Evolutionary conservation across 257 asterid species (phyloP).

Genomic region (Sherardia arvensis): DNA sequence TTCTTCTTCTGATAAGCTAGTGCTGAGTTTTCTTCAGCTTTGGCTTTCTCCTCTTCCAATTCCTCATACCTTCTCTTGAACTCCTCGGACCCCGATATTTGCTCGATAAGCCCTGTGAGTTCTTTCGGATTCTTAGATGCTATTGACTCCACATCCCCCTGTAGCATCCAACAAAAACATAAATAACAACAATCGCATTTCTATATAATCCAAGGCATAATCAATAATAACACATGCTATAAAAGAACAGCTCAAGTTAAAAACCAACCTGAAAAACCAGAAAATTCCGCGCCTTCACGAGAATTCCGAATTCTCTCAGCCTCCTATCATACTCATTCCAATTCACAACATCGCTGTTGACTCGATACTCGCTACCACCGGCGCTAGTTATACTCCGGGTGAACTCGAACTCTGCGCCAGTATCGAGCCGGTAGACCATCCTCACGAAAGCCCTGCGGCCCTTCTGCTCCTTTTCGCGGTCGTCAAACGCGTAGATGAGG

Average conservation of each 20-base stretch:
- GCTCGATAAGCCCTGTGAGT: constrained; percentile 75
- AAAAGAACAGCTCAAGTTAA: not conserved
- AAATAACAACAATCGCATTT: not conserved
- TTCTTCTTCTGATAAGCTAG: constrained; percentile 93
- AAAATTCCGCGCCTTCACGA: constrained; percentile 92
- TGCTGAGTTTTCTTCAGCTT: constrained; percentile 87
- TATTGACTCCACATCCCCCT: constrained; percentile 98
- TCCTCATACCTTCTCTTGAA: constrained; percentile 75
- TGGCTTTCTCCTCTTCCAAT: constrained; percentile 68
- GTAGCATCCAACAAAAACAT: constrained; percentile 11
- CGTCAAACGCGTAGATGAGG: constrained; percentile 79
- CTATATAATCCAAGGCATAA: not conserved
- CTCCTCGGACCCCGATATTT: constrained; percentile 95
- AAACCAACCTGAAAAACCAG: constrained; percentile 79
- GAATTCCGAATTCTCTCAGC: constrained; percentile 77
- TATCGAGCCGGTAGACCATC: constrained; percentile 62
- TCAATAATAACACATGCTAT: not conserved
- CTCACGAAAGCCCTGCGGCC: constrained; percentile 80
- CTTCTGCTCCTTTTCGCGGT: constrained; percentile 71
- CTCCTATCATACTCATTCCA: constrained; percentile 72
- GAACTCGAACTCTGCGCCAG: constrained; percentile 60
- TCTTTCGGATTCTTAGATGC: constrained; percentile 96
- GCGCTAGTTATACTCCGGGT: constrained; percentile 73
- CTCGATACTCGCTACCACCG: constrained; percentile 81
- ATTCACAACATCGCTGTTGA: constrained; percentile 46